Conservation (phyloP, 495 filamentous ascomycete species). For the Aspergillus sclerotioniger region DNA sequence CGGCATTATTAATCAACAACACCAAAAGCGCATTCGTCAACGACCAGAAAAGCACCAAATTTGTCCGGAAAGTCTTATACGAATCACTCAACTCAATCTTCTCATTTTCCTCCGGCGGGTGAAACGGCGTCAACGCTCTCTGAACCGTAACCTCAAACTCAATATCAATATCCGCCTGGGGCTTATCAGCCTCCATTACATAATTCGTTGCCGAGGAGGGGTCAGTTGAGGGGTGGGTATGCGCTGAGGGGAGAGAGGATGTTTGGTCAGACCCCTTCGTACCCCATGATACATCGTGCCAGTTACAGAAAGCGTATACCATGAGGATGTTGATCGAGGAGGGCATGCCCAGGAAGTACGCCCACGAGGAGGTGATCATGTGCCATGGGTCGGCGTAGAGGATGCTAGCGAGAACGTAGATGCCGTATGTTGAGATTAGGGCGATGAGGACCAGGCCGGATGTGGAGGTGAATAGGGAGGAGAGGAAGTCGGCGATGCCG, state of each 20-base stretch:
- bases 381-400: conserved; percentile 92
- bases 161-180: conserved; percentile 90
- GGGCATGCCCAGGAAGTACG: conserved; percentile 80
- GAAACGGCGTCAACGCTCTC: conserved; percentile 66
- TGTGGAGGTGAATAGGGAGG: conserved; percentile 69
- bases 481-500: conserved; percentile 45
- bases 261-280: conserved; percentile 91
- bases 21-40: conserved; percentile 80
- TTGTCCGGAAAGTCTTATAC: conserved; percentile 92
- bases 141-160: conserved; percentile 89
- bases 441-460: conserved; percentile 78
- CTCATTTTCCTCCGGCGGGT: conserved; percentile 40
- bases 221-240: conserved; percentile 68
- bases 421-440: conserved; percentile 77
- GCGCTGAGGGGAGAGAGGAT: conserved; percentile 76
- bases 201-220: conserved; percentile 58
- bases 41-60: conserved; percentile 78
- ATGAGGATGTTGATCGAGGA: conserved; percentile 93
- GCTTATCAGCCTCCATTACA: conserved; percentile 84
- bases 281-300: conserved; percentile 95
- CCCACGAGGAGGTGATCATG: conserved; percentile 89
- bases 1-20: conserved; percentile 78
- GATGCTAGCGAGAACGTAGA: conserved; percentile 89
- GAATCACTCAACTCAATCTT: conserved; percentile 82
- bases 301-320: conserved; percentile 94